These are phyloP conservation scores for Populus tremula DNA, from an alignment of 345 rosid genomes.

Conservation along the genomic window DNA sequence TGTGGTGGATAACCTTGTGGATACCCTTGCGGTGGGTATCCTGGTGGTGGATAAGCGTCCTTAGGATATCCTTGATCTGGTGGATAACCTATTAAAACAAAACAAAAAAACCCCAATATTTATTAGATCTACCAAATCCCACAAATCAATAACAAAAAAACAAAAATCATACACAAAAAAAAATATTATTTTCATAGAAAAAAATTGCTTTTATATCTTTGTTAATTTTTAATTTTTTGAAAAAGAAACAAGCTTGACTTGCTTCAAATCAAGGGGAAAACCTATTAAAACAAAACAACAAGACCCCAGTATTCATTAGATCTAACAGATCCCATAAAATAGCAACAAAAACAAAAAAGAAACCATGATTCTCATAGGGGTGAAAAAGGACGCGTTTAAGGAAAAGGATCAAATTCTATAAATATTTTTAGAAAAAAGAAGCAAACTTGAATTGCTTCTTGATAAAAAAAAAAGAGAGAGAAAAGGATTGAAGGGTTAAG, in stretches of 20 bases:
- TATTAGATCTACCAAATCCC: slow-evolving; percentile 20
- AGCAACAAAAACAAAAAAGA: background rate
- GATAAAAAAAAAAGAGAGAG: background rate
- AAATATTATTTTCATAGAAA: background rate
- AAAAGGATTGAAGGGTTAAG: background rate
- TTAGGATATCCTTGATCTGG: slow-evolving; percentile 72
- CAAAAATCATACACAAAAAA: background rate
- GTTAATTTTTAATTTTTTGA: no score
- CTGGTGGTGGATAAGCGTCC: slow-evolving; percentile 60
- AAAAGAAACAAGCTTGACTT: no score
- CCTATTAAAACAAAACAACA: slow-evolving; percentile 34
- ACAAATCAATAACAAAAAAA: background rate
- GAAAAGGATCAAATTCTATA: background rate
- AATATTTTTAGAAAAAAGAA: background rate
- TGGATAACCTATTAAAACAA: slow-evolving; percentile 60
- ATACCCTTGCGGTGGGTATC: slow-evolving; percentile 48
- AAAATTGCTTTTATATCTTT: background rate
- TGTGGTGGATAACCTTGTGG: slow-evolving; percentile 50
- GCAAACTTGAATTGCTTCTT: no score
- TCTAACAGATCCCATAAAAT: background rate
- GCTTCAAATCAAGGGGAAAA: slow-evolving; percentile 41
- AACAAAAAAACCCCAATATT: background rate
- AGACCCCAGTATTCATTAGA: slow-evolving; percentile 13
- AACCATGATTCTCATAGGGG: background rate
- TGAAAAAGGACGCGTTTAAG: background rate